Conservation (phyloP, 2,329 filamentous ascomycete genomes). For the Botrytis medusae region DNA sequence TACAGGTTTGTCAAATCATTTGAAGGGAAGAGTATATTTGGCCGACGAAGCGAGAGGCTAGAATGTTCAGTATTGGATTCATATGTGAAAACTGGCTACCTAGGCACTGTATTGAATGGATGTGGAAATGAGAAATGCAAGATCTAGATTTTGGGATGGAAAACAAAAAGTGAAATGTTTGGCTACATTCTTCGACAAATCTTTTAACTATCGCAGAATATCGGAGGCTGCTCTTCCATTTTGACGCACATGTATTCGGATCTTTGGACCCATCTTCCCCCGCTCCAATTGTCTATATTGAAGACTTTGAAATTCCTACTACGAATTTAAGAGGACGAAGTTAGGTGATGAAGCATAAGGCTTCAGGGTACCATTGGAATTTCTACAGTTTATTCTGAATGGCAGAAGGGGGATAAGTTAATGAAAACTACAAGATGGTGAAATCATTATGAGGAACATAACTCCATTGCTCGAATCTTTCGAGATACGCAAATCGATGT, state of each 20-base stretch:
- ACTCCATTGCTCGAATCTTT: background rate
- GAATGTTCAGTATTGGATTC: background rate
- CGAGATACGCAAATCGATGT: background rate
- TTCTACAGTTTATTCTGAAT: too few relatives aligned
- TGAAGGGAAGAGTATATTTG: background rate
- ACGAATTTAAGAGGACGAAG: background rate
- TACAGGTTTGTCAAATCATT: background rate
- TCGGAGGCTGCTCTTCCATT: background rate
- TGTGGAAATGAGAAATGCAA: background rate
- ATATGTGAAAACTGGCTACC: background rate
- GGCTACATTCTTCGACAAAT: background rate
- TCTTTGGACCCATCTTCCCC: background rate
- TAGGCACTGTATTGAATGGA: background rate
- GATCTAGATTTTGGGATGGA: background rate
- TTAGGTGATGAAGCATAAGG: background rate
- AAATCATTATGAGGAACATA: background rate
- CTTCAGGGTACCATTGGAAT: background rate
- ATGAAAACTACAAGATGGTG: background rate
- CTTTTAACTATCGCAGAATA: background rate
- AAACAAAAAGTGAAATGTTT: background rate
- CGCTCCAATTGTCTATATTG: too few relatives aligned
- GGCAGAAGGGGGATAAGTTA: background rate
- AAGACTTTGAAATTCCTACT: background rate
- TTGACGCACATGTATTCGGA: too few relatives aligned
- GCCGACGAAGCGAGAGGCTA: rapidly evolving